Base-by-base conservation (phyloP, 1,284 basidiomycete genomes). In the Ceratobasidium sp. region DNA sequence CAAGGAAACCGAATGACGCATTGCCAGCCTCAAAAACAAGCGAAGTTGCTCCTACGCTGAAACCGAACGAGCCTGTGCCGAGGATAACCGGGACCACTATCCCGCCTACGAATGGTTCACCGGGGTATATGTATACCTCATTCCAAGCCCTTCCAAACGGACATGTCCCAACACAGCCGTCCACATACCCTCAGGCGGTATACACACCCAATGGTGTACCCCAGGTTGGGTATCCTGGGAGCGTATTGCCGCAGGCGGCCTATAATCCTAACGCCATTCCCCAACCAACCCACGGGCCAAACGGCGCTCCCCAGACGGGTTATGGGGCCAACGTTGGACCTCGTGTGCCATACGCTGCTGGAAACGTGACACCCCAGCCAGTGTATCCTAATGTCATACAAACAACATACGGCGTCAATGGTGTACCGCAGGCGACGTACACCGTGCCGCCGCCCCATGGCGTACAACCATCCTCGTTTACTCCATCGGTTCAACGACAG, bases 61-160 rank as follows among this genome's bases (percentile, higher is more conserved):
- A 60, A 43, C 12, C n/a, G 28, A 60, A 59, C 45, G 69, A 41
- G 10, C 26, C 30, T 12, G 52, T 41, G 23, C 16, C 39, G 21
- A 61, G 46, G 26, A 30, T 43, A 5, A 45, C 14, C 32, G 59
- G 39, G 12, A 14, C 45, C 8, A 21, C 61, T 36, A 3, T 12
- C 5, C 41, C 41, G 14, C 39, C 59, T 9, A 39, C 36, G 36
- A 39, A 39, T 39, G 36, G 36, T 6, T 28, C 30, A 5, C 55
- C 55, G 12, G 45, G 32, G n/a, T 64, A 64, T 45, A 64, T 64
- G 46, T 64, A 64, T 45, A 52, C 61, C 43, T 61, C 59, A 9
- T 61, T 61, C 43, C 59, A 61, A 26, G 43, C 43, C 10, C 21
- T 36, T 36, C 61, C 61, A 12, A 64, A 64, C n/a, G 61, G 61